These are phyloP conservation scores for Beauveria sp. DNA, from an alignment of 2,329 filamentous ascomycete genomes.

Conservation along the genomic window DNA sequence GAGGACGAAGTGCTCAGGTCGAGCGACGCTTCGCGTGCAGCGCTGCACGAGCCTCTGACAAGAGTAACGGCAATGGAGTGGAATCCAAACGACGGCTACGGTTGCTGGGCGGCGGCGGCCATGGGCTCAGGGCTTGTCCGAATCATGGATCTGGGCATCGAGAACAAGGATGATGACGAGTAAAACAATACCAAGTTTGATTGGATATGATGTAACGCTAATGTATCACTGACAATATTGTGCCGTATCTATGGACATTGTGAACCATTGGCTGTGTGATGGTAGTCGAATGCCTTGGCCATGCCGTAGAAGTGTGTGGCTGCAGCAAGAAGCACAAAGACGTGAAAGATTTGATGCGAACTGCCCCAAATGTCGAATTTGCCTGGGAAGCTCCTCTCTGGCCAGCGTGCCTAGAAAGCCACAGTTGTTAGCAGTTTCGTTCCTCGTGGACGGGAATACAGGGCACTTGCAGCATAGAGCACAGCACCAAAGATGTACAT, in stretches of 20 bases:
- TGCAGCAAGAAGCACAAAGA: conserved; percentile 78
- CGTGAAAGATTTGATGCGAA: conserved; percentile 94
- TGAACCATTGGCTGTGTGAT: conserved; percentile 55
- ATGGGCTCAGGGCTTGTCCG: conserved; percentile 60
- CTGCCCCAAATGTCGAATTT: conserved; percentile 84
- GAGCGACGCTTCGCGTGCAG: conserved; percentile 33
- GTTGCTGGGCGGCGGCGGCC: conserved; percentile 59
- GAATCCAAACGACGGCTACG: conserved; percentile 60
- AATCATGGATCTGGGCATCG: conserved; percentile 56
- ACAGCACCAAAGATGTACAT: conserved; percentile 81
- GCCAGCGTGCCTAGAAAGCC: conserved; percentile 57
- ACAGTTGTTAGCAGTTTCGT: conserved; percentile 13
- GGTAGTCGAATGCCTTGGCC: conserved; percentile 76
- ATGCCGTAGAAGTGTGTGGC: conserved; percentile 74
- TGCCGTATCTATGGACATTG: conserved; percentile 31
- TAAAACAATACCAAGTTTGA: neutral
- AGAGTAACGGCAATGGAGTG: conserved; percentile 55
- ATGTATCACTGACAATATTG: neutral
- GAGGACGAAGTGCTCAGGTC: conserved; percentile 25
- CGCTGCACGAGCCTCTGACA: conserved; percentile 55
- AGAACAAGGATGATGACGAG: conserved; percentile 18
- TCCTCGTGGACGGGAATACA: neutral
- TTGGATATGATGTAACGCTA: neutral
- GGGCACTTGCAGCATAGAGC: conserved; percentile 66
- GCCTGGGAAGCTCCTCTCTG: conserved; percentile 72